Evolutionary conservation across 1,284 basidiomycete species (phyloP).

Genomic region (Leccinum insolens): DNA sequence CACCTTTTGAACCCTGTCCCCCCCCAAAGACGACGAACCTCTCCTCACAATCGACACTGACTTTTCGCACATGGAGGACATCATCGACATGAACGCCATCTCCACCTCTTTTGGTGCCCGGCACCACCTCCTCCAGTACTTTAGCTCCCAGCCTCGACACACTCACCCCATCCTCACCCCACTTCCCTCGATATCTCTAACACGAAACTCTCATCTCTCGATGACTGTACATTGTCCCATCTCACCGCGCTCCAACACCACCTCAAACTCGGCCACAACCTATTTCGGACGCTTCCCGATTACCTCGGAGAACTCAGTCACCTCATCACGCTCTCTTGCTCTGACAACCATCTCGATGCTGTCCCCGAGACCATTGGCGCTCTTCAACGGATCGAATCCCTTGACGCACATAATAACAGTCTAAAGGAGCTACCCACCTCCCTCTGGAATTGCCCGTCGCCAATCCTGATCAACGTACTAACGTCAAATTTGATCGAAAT

Average conservation of each 20-base stretch:
- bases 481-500: slow-evolving; percentile 86
- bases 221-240: slow-evolving; percentile 72
- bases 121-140: too few relatives aligned
- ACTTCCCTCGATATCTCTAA: slow-evolving; percentile 85
- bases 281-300: slow-evolving; percentile 85
- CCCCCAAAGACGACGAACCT: slow-evolving; percentile 19
- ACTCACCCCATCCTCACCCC: too few relatives aligned
- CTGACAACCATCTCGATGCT: slow-evolving; percentile 84
- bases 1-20: background rate
- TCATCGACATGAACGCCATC: slow-evolving; percentile 55
- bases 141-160: too few relatives aligned
- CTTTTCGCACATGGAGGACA: slow-evolving; percentile 82
- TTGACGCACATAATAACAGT: slow-evolving; percentile 94
- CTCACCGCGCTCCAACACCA: slow-evolving; percentile 71
- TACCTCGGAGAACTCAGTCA: slow-evolving; percentile 74
- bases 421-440: slow-evolving; percentile 75
- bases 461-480: slow-evolving; percentile 75
- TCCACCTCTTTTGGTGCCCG: slow-evolving; percentile 1
- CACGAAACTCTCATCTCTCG: slow-evolving; percentile 87
- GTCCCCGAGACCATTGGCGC: slow-evolving; percentile 82
- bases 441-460: slow-evolving; percentile 84
- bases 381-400: slow-evolving; percentile 71
- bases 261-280: slow-evolving; percentile 85
- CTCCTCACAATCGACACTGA: slow-evolving; percentile 69
- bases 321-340: slow-evolving; percentile 81